These are phyloP conservation scores for Neonectria magnoliae DNA, from an alignment of 2,329 filamentous ascomycete genomes.

Conservation along the genomic window DNA sequence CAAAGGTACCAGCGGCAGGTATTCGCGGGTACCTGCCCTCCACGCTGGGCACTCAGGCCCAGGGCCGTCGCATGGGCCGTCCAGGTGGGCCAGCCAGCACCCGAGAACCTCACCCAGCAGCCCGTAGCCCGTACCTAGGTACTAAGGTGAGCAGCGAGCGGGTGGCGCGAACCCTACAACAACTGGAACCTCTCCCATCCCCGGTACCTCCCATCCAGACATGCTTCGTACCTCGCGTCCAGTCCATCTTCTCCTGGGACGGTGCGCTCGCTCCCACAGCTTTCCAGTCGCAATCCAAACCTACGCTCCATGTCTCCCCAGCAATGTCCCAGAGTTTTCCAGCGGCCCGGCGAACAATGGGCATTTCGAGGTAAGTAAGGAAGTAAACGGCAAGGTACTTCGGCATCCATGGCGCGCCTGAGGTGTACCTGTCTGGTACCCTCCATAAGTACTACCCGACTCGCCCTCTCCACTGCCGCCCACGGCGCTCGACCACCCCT, in stretches of 20 bases:
- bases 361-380: slow-evolving; percentile 7
- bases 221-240: slow-evolving; percentile 1
- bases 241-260: not conserved
- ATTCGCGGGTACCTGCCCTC: too few relatives aligned
- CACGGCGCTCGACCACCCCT: not conserved
- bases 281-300: slow-evolving; percentile 1
- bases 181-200: slow-evolving; percentile 8
- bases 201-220: not conserved
- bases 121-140: not conserved
- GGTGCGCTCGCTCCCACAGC: not conserved
- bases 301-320: not conserved
- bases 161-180: slow-evolving; percentile 44
- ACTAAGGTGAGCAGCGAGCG: slow-evolving; percentile 39
- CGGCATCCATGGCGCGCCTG: not conserved
- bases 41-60: not conserved
- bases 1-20: not conserved
- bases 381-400: slow-evolving; percentile 6
- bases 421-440: not conserved
- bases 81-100: slow-evolving; percentile 35
- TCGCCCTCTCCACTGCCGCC: not conserved
- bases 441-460: too few relatives aligned
- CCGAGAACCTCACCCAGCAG: not conserved
- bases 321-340: slow-evolving; percentile 3
- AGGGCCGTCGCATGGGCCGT: slow-evolving; percentile 31
- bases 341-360: slow-evolving; percentile 14